phyloP scores from a whole-genome alignment of 352 stramenopile genomes.

The Pythium apleroticum region DNA sequence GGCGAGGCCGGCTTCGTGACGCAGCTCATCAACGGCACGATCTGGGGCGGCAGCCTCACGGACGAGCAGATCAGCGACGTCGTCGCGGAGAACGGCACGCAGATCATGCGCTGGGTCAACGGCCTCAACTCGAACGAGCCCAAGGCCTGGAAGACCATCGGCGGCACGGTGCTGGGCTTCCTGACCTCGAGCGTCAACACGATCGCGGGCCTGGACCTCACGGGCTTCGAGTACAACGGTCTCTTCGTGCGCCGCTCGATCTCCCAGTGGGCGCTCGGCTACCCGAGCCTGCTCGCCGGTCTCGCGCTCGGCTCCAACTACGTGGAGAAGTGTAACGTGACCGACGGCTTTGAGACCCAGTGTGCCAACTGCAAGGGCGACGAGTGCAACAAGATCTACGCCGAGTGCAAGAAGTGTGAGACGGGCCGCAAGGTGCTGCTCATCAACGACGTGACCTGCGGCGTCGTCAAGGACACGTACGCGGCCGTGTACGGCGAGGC shows the following conservation, averaged over 20 bases:
- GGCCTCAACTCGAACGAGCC: constrained; percentile 76
- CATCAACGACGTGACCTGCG: constrained; percentile 36
- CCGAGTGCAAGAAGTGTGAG: constrained; percentile 37
- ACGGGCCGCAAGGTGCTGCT: constrained; percentile 25
- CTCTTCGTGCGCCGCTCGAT: constrained; percentile 61
- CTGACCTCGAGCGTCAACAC: constrained; percentile 27
- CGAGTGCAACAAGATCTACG: constrained; percentile 29
- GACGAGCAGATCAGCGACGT: constrained; percentile 25
- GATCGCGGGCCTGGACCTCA: constrained; percentile 47
- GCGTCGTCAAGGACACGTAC: constrained; percentile 30
- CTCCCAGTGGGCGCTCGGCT: constrained; percentile 66
- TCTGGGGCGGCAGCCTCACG: constrained; percentile 35
- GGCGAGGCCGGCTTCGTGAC: constrained; percentile 60
- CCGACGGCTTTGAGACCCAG: constrained; percentile 36
- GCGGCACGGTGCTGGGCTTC: constrained; percentile 45
- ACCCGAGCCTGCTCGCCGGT: constrained; percentile 67
- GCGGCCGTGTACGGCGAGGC: constrained; percentile 24
- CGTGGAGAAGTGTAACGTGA: constrained; percentile 38
- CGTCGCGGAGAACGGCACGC: constrained; percentile 41
- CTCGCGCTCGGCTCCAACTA: constrained; percentile 59
- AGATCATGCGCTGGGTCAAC: constrained; percentile 78
- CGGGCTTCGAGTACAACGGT: constrained; percentile 75
- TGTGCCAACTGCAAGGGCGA: constrained; percentile 39
- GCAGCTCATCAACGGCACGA: constrained; percentile 39
- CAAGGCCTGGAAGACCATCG: constrained; percentile 59